phyloP scores from a whole-genome alignment of 2,329 filamentous ascomycete genomes.

The Chaetomiaceae sp. region DNA sequence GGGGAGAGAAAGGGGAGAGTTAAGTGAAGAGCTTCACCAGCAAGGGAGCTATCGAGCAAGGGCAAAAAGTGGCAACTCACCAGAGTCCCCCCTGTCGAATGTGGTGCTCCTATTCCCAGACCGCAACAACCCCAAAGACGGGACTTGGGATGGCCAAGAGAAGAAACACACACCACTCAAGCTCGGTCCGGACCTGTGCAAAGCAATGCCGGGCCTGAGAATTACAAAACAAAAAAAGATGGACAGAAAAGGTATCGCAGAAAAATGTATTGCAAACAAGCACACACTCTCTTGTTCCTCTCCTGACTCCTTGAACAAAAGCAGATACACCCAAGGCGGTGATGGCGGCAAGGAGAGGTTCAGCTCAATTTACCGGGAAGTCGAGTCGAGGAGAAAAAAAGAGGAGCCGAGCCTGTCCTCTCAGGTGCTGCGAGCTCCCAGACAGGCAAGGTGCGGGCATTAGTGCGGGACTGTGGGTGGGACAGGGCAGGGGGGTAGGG shows the following conservation, averaged over 20 bases:
- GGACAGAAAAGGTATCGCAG: not conserved
- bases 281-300: not conserved
- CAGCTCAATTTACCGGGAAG: slow-evolving; percentile 6
- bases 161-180: not conserved
- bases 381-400: slow-evolving; percentile 14
- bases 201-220: no score
- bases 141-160: not conserved
- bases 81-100: slow-evolving; percentile 5
- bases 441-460: slow-evolving; percentile 11
- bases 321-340: slow-evolving; percentile 1
- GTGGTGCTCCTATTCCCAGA: slow-evolving; percentile 10
- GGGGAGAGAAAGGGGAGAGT: not conserved
- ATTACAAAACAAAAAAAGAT: not conserved
- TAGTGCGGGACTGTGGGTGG: slow-evolving; percentile 10
- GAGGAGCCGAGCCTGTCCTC: slow-evolving; percentile 13
- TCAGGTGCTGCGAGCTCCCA: slow-evolving; percentile 11
- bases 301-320: no score
- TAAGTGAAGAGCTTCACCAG: not conserved
- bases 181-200: slow-evolving; percentile 13
- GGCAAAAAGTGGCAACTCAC: slow-evolving; percentile 8
- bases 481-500: not conserved
- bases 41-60: not conserved
- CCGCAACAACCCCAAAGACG: slow-evolving; percentile 1
- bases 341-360: slow-evolving; percentile 6
- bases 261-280: not conserved